Base-by-base conservation (phyloP, 768 basidiomycete species). In the Trichaptum fuscoviolaceum region DNA sequence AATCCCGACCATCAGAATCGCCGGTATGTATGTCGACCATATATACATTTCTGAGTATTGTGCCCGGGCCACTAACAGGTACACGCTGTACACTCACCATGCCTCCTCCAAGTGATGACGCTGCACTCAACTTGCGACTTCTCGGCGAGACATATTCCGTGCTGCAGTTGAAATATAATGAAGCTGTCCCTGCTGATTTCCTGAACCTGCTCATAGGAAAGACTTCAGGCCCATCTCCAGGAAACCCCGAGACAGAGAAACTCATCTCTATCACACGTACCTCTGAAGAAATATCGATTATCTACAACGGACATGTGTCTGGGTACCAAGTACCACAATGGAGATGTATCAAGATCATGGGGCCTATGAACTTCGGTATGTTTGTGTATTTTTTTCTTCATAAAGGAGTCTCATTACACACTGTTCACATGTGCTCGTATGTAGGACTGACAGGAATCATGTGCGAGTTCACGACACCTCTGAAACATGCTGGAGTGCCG, bases 361-460 rank as follows among this genome's bases (percentile, higher is more conserved):
- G 88, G 2, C 87, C 87, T 2, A 86, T 90, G 86, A 85, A 87
- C 68, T 88, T 89, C 68, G 80, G 87, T 86, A 62, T 66, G 70
- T 66, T 30, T 30, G 87, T 65, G 61, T n/a, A n/a, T n/a, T n/a
- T n/a, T 25, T 27, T 66, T 15, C 34, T 64, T 65, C 0, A 24
- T 60, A 7, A 62, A 25, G 25, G 25, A 61, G 35, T 57, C 67
- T 59, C 69, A 62, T 25, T 64, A 30, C 30, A 62, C 30, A 62
- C 42, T 65, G 58, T 63, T 7, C 63, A 15, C 35, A 62, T 24
- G 57, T 36, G 65, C 24, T 24, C 18, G 62, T 57, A 15, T 42
- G 52, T 66, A 88, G 87, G 75, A 65, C 71, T 89, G 69, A 85
- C 84, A 2, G 87, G 87, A 4, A 80, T 88, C 24, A 74, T 89